phyloP scores from a whole-genome alignment of 2,329 filamentous ascomycete genomes.

The Zasmidium cellare region DNA sequence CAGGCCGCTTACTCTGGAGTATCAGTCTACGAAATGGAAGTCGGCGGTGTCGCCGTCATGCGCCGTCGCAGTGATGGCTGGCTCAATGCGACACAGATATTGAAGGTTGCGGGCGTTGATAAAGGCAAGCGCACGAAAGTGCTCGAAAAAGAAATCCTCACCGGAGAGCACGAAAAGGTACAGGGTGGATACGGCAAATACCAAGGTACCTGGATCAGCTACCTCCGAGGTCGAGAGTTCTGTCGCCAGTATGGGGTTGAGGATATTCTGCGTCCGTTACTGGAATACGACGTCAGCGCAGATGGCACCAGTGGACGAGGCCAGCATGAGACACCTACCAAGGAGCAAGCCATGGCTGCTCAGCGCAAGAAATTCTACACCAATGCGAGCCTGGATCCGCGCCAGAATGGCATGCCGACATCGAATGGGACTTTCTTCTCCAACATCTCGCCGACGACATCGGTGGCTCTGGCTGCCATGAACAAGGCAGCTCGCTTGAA shows the following conservation, averaged over 20 bases:
- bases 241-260: slow-evolving; percentile 78
- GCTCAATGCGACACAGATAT: slow-evolving; percentile 96
- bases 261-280: slow-evolving; percentile 69
- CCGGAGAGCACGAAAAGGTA: slow-evolving; percentile 95
- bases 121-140: slow-evolving; percentile 98
- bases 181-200: slow-evolving; percentile 99
- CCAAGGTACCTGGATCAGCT: slow-evolving; percentile 97
- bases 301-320: slow-evolving; percentile 70
- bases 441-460: slow-evolving; percentile 91
- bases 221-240: slow-evolving; percentile 86
- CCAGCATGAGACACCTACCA: slow-evolving; percentile 90
- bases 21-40: slow-evolving; percentile 97
- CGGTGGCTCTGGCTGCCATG: slow-evolving; percentile 90
- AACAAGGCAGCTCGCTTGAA: slow-evolving; percentile 89
- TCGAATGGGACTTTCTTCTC: slow-evolving; percentile 90
- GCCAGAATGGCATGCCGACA: slow-evolving; percentile 40
- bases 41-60: slow-evolving; percentile 92
- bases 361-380: slow-evolving; percentile 88
- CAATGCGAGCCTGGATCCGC: slow-evolving; percentile 61
- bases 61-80: slow-evolving; percentile 90
- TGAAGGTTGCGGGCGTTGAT: slow-evolving; percentile 95
- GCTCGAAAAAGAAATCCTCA: slow-evolving; percentile 94
- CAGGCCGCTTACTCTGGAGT: slow-evolving; percentile 92
- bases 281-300: slow-evolving; percentile 78
- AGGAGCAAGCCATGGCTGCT: slow-evolving; percentile 97